Conservation (phyloP, 2,329 filamentous ascomycete genomes). For the Penicillium italicum region DNA sequence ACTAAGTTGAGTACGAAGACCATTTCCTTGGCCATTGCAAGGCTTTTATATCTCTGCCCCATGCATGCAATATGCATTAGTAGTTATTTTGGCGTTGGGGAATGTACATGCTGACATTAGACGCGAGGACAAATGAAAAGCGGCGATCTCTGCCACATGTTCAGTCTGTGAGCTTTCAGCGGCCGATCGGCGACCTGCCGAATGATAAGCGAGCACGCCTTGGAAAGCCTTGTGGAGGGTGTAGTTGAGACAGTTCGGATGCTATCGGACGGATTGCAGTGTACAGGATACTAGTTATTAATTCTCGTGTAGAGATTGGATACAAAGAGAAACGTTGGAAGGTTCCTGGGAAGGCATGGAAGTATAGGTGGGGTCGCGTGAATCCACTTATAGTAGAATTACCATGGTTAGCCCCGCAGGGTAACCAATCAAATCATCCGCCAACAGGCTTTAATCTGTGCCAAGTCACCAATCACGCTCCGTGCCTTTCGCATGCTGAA, state of each 20-base stretch:
- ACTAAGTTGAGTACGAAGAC: conserved; percentile 10
- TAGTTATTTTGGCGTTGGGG: neutral
- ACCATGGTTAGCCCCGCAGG: neutral
- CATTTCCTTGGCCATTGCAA: conserved; percentile 5
- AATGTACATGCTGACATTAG: neutral
- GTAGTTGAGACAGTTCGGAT: neutral
- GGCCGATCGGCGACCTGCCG: neutral
- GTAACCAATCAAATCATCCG: neutral
- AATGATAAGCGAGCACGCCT: neutral
- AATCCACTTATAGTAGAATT: neutral
- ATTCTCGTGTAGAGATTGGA: neutral
- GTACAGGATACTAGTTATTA: neutral
- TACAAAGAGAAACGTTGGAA: neutral
- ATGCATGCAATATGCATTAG: neutral
- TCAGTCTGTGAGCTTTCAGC: neutral
- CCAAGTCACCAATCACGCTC: conserved; percentile 5
- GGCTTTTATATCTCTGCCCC: conserved; percentile 12
- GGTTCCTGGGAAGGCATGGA: neutral
- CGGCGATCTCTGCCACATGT: neutral
- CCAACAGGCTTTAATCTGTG: neutral
- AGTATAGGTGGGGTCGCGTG: neutral
- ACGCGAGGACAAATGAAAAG: neutral
- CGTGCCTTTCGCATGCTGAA: conserved; percentile 2
- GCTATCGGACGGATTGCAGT: no score
- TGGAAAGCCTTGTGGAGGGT: neutral